These are phyloP conservation scores for Chara braunii DNA, from an alignment of 139 green algal genomes.

Conservation along the genomic window DNA sequence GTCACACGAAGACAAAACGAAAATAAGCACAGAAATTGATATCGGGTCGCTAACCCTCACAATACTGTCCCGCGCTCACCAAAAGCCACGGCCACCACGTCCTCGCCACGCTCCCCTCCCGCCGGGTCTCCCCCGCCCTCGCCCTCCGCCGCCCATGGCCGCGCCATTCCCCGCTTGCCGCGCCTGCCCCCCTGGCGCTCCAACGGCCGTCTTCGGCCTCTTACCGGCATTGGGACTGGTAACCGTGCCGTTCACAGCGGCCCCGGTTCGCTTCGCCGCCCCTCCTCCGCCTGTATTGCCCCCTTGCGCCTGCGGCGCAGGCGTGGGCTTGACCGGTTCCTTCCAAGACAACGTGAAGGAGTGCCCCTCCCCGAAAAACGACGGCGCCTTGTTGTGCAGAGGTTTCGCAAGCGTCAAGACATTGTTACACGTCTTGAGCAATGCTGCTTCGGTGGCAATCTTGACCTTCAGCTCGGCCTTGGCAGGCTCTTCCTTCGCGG, in stretches of 20 bases:
- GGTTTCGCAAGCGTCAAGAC: not conserved
- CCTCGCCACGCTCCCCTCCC: too few species aligned
- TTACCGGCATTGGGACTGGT: too few species aligned
- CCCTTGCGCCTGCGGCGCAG: not conserved
- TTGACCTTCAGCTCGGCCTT: slow-evolving; percentile 26
- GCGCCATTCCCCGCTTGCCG: too few species aligned
- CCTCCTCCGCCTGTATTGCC: not conserved
- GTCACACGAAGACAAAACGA: too few species aligned
- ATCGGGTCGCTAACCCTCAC: too few species aligned
- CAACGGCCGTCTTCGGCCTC: too few species aligned
- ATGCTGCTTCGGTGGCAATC: not conserved
- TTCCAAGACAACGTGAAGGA: not conserved
- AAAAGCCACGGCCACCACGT: too few species aligned
- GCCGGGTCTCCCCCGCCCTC: too few species aligned
- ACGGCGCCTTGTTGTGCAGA: not conserved
- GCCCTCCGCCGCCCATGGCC: too few species aligned
- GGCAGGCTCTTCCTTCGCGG: slow-evolving; percentile 11
- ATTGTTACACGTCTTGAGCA: not conserved
- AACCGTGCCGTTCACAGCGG: not conserved
- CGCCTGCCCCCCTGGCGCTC: too few species aligned
- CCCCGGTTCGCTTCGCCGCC: not conserved
- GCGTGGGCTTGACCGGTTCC: not conserved
- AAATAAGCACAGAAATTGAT: too few species aligned
- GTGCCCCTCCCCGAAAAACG: not conserved
- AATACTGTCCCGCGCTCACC: too few species aligned